Evolutionary conservation across 129 eudicot genomes (phyloP), one percentile per base, ranked within the genome.

Genomic region (Smallanthus sonchifolius): DNA sequence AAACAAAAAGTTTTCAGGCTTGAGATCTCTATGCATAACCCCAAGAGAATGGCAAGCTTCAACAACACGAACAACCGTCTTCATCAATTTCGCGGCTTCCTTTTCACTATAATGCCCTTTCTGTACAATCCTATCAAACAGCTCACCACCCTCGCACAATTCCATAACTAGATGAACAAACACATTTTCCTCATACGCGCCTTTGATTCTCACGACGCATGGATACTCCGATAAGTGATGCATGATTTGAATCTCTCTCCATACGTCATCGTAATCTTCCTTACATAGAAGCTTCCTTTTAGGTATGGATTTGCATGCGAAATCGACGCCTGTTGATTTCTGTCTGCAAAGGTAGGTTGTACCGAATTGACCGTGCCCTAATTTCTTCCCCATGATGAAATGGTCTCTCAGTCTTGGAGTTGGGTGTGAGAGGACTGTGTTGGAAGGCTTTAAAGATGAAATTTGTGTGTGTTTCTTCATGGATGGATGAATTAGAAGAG

Each of bases 231-330:
- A 85, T 36, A 88, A 77, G 75, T 88, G 93, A 72, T 88, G 93
- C 93, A 88, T 85, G 54, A 88, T 88, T 59, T 85, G 89, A 73
- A 88, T 85, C 79, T 88, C 93, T 10, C 88, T 78, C 93, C 89
- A 85, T 39, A 88, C 86, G 65, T 88, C 93, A 38, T 88, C 93
- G 48, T 88, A 85, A 72, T 88, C 93, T 10, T 80, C 86, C 30
- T 67, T 77, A 14, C 86, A 85, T 39, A 88, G 14, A 10, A 88
- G 86, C 37, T 88, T 88, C 49, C 89, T 72, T 68, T 88, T 88
- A 5, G 86, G 81, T 54, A 88, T 85, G 6, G 90, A 83, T 73
- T 88, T 88, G 75, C 93, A 88, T 4, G 93, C 88, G 55, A 65
- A 85, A 34, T 73, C 84, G 34, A 45, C 40, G 0, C 83, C 75